Evolutionary conservation across 108 stramenopile species (phyloP).

Genomic region (Nitzschia putrida): DNA sequence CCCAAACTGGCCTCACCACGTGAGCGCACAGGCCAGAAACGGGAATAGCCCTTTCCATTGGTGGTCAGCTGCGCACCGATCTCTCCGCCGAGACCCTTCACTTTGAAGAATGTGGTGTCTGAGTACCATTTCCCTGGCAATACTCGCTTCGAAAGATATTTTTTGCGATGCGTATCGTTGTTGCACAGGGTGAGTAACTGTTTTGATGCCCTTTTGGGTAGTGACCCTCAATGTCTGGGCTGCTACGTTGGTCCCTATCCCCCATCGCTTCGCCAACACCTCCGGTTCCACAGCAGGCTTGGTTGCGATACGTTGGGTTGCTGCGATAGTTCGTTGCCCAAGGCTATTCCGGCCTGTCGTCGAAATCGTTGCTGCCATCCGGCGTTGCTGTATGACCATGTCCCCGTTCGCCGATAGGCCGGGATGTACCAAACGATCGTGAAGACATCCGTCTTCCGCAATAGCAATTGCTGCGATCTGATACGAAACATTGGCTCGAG

Average conservation of each 20-base stretch:
- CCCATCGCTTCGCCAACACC: not conserved
- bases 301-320: constrained; percentile 22
- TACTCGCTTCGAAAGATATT: not conserved
- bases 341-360: not conserved
- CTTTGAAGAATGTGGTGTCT: constrained; percentile 12
- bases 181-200: constrained; percentile 11
- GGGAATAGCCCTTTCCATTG: constrained; percentile 26
- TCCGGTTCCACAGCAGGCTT: not conserved
- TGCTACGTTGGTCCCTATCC: constrained; percentile 29
- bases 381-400: not conserved
- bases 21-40: constrained; percentile 6
- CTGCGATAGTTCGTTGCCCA: not conserved
- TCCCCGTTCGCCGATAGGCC: not conserved
- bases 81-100: not conserved
- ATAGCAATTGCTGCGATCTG: too few relatives aligned
- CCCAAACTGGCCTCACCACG: constrained; percentile 24
- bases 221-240: constrained; percentile 26
- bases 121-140: not conserved
- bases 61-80: constrained; percentile 1
- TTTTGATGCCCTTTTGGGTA: constrained; percentile 29
- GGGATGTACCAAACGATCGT: not conserved
- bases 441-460: not conserved
- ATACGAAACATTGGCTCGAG: too few relatives aligned
- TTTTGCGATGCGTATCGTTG: constrained; percentile 6
- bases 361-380: not conserved